Percentiles rank a stretch among this genome's conserved stretches.
Conservation (phyloP, 257 asterid species). For the Capsicum baccatum region DNA sequence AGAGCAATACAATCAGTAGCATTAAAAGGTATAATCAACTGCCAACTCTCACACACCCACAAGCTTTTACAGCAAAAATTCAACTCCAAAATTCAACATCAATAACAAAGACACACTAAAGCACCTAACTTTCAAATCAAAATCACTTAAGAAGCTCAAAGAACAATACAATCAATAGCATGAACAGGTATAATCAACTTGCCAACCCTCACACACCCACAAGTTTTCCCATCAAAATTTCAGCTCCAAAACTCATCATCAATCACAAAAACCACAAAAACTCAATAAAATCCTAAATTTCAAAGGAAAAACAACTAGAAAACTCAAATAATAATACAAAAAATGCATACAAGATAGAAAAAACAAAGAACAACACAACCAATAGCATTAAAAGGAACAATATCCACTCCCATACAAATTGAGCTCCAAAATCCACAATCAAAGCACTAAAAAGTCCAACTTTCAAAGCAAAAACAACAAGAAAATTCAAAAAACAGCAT, state of each 20-base stretch:
- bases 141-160: background rate
- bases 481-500: background rate
- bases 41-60: slow-evolving; percentile 63
- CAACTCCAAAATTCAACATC: too few relatives aligned
- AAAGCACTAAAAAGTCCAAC: background rate
- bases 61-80: slow-evolving; percentile 65
- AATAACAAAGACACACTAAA: background rate
- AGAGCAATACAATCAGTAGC: background rate
- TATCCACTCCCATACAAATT: background rate
- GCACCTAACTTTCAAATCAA: background rate
- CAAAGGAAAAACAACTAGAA: background rate
- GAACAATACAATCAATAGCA: background rate
- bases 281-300: background rate
- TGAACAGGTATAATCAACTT: slow-evolving; percentile 33
- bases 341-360: too few relatives aligned
- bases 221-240: slow-evolving; percentile 67
- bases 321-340: background rate
- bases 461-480: background rate
- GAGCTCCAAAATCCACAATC: background rate
- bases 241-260: background rate
- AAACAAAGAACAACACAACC: background rate
- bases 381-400: background rate
- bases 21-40: slow-evolving; percentile 30
- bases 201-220: slow-evolving; percentile 70
- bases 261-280: background rate